phyloP scores from a whole-genome alignment of 2,329 filamentous ascomycete species.

The Claviceps sorghi region DNA sequence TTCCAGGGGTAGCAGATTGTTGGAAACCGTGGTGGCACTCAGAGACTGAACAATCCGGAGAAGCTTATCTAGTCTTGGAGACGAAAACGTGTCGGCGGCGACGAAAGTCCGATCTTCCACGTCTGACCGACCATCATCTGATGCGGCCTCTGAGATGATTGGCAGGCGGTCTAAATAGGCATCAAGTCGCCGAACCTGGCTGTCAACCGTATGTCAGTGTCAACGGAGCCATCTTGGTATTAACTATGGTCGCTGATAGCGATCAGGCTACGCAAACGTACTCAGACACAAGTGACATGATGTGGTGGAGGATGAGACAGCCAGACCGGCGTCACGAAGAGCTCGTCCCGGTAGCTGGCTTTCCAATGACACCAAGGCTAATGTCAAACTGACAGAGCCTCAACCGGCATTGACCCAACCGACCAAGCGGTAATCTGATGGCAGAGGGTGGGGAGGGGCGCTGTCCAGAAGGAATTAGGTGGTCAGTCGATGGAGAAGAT shows the following conservation, averaged over 20 bases:
- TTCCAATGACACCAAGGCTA: slow-evolving; percentile 3
- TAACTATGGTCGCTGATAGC: neutral
- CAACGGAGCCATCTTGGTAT: neutral
- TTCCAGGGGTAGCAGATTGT: slow-evolving; percentile 43
- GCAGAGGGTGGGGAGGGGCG: slow-evolving; percentile 1
- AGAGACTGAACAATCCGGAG: slow-evolving; percentile 55
- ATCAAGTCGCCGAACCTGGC: slow-evolving; percentile 49
- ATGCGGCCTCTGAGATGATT: slow-evolving; percentile 24
- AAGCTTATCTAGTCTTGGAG: slow-evolving; percentile 44
- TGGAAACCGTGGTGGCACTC: slow-evolving; percentile 52
- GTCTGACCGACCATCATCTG: slow-evolving; percentile 26
- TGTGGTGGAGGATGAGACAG: neutral
- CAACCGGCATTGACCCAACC: slow-evolving; percentile 6
- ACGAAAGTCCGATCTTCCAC: slow-evolving; percentile 20
- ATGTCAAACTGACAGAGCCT: slow-evolving; percentile 7
- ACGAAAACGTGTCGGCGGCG: slow-evolving; percentile 29
- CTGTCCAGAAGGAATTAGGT: neutral
- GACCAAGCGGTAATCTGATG: slow-evolving; percentile 2
- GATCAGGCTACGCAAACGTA: slow-evolving; percentile 17
- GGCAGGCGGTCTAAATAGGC: slow-evolving; percentile 49
- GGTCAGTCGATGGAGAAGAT: slow-evolving; percentile 1
- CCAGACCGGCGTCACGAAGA: neutral
- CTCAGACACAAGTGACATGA: slow-evolving; percentile 35
- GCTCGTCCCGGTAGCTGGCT: slow-evolving; percentile 4
- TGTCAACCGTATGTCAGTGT: slow-evolving; percentile 15